phyloP scores from a whole-genome alignment of 2,329 filamentous ascomycete genomes.

The Pseudogymnoascus sp. region DNA sequence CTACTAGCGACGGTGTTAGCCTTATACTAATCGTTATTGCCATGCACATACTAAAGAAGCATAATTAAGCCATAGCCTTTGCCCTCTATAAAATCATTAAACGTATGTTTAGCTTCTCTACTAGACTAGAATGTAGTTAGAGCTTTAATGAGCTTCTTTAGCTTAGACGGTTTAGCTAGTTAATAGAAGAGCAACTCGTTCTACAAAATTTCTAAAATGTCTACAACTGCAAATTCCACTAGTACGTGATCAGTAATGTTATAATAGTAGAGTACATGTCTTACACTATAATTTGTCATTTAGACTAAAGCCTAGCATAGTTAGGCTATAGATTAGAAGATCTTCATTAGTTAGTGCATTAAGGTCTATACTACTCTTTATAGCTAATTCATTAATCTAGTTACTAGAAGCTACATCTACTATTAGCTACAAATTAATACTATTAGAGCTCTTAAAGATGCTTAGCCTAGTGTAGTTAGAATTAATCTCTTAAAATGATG shows the following conservation, averaged over 20 bases:
- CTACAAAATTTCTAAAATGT: constrained; percentile 1
- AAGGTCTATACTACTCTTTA: not conserved
- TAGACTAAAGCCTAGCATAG: constrained; percentile 4
- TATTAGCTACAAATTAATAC: not conserved
- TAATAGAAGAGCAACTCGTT: not conserved
- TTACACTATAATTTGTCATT: constrained; percentile 2
- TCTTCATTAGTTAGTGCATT: not conserved
- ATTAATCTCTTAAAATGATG: constrained; percentile 23
- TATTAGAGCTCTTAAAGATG: constrained; percentile 2
- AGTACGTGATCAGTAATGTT: not conserved
- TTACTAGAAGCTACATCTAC: not conserved
- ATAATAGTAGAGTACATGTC: not conserved
- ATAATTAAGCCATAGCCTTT: constrained; percentile 7
- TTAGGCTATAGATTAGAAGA: constrained; percentile 3
- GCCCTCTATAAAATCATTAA: constrained; percentile 8
- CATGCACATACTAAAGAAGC: constrained; percentile 5
- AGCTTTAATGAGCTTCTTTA: constrained; percentile 8
- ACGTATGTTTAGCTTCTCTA: not conserved
- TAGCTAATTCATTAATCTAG: not conserved
- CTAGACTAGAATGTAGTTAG: not conserved
- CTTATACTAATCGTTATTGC: not conserved
- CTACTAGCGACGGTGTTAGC: not conserved
- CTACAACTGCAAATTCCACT: constrained; percentile 9
- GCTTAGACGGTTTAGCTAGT: not conserved
- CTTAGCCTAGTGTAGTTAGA: constrained; percentile 20